These are phyloP conservation scores for Trichoderma citrinoviride DNA, from an alignment of 2,329 filamentous ascomycete genomes.

Conservation along the genomic window DNA sequence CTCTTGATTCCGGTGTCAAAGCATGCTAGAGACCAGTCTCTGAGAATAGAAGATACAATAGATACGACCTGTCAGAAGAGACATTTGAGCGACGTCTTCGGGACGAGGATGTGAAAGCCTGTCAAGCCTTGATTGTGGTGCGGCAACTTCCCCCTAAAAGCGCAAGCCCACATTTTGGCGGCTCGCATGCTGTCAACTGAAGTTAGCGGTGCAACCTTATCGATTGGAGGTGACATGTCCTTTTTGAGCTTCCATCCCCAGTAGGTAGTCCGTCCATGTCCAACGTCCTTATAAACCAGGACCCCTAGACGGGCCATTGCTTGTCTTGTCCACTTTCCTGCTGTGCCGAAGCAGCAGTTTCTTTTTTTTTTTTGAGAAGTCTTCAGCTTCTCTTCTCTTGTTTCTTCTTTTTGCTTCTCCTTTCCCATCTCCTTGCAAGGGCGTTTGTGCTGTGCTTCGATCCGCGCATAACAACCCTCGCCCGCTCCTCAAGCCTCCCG, in stretches of 20 bases:
- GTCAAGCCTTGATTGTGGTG: neutral
- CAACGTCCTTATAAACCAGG: neutral
- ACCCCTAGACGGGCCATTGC: constrained; percentile 11
- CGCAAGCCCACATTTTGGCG: neutral
- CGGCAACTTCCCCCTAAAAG: neutral
- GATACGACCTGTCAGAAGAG: neutral
- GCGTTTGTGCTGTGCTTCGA: constrained; percentile 1
- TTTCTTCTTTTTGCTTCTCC: neutral
- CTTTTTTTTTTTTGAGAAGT: neutral
- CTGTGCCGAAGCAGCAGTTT: neutral
- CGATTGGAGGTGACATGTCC: constrained; percentile 22
- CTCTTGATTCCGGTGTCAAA: neutral
- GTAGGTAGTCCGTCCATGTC: neutral
- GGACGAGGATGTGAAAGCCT: too few relatives aligned
- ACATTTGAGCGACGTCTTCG: neutral
- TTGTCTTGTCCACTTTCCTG: neutral
- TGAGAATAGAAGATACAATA: neutral
- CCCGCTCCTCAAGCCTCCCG: constrained; percentile 16
- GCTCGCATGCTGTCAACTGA: too few relatives aligned
- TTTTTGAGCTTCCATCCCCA: constrained; percentile 9
- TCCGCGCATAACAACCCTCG: neutral
- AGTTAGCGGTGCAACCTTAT: constrained; percentile 17
- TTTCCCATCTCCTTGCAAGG: too few relatives aligned
- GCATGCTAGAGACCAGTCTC: neutral
- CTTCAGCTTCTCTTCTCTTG: neutral